Conservation (phyloP, 1,284 basidiomycete species). For the Ustilago hordei region DNA sequence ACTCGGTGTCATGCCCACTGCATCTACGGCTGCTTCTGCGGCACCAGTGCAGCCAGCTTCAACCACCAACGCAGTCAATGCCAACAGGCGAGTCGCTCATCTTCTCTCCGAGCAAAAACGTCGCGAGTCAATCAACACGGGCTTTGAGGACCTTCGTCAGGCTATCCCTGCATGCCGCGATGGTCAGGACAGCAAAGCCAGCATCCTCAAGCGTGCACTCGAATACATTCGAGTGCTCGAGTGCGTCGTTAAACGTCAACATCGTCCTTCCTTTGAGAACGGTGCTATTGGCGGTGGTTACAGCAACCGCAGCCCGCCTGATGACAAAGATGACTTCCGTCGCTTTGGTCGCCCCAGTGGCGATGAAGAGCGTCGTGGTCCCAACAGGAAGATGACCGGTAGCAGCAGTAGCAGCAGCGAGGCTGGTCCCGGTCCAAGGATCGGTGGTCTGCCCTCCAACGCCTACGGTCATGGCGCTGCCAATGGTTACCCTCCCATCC, state of each 20-base stretch:
- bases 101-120: slow-evolving; percentile 51
- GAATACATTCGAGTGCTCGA: slow-evolving; percentile 54
- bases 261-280: slow-evolving; percentile 23
- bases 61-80: slow-evolving; percentile 32
- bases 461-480: slow-evolving; percentile 12
- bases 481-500: neutral
- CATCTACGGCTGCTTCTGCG: neutral
- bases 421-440: slow-evolving; percentile 23
- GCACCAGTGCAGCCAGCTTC: slow-evolving; percentile 7
- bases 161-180: slow-evolving; percentile 50
- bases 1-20: slow-evolving; percentile 20
- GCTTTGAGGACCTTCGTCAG: slow-evolving; percentile 54
- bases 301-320: slow-evolving; percentile 44
- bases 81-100: slow-evolving; percentile 48
- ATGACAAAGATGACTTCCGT: slow-evolving; percentile 43
- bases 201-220: slow-evolving; percentile 51
- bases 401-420: slow-evolving; percentile 25
- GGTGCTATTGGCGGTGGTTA: slow-evolving; percentile 28
- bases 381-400: slow-evolving; percentile 22
- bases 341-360: slow-evolving; percentile 39
- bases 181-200: slow-evolving; percentile 56
- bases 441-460: slow-evolving; percentile 36
- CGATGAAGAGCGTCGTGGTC: slow-evolving; percentile 30
- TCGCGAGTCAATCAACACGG: slow-evolving; percentile 56
- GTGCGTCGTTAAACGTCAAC: slow-evolving; percentile 40